A percentile compares a stretch with the other conserved stretches of the same genome.
Conservation (phyloP, 1,284 basidiomycete genomes). For the Coniophora puteana region DNA sequence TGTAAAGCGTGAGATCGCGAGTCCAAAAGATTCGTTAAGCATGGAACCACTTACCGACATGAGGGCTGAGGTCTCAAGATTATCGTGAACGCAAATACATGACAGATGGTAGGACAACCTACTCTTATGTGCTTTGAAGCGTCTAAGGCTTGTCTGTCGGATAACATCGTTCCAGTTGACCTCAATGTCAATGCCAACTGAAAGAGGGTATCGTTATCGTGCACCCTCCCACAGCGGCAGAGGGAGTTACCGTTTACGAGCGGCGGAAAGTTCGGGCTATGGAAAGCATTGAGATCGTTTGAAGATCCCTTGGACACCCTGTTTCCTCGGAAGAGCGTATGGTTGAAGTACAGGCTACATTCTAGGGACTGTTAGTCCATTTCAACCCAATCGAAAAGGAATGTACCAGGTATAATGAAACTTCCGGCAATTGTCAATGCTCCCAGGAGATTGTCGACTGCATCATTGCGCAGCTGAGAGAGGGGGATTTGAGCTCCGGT, state of each 20-base stretch:
- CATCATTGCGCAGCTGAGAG: constrained; percentile 86
- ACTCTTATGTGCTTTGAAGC: constrained; percentile 82
- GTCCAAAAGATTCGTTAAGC: not conserved
- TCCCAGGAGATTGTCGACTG: constrained; percentile 85
- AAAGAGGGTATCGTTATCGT: no score
- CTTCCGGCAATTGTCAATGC: constrained; percentile 86
- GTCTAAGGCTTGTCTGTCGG: constrained; percentile 69
- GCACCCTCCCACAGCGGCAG: constrained; percentile 1
- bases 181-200: constrained; percentile 86
- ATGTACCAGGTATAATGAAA: constrained; percentile 82
- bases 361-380: constrained; percentile 42
- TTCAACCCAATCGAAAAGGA: not conserved
- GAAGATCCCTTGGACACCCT: constrained; percentile 84
- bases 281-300: constrained; percentile 83
- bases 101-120: constrained; percentile 11
- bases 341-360: constrained; percentile 86
- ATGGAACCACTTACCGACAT: constrained; percentile 56
- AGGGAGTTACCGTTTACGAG: constrained; percentile 66
- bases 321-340: constrained; percentile 84
- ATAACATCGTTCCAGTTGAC: constrained; percentile 86
- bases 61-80: constrained; percentile 65
- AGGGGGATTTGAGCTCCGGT: constrained; percentile 93
- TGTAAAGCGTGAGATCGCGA: constrained; percentile 23
- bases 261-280: constrained; percentile 82
- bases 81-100: constrained; percentile 8